Percentiles rank a stretch among this genome's conserved stretches.
Evolutionary conservation across 495 filamentous ascomycete species (phyloP).

Genomic region (Xylaria flabelliformis): DNA sequence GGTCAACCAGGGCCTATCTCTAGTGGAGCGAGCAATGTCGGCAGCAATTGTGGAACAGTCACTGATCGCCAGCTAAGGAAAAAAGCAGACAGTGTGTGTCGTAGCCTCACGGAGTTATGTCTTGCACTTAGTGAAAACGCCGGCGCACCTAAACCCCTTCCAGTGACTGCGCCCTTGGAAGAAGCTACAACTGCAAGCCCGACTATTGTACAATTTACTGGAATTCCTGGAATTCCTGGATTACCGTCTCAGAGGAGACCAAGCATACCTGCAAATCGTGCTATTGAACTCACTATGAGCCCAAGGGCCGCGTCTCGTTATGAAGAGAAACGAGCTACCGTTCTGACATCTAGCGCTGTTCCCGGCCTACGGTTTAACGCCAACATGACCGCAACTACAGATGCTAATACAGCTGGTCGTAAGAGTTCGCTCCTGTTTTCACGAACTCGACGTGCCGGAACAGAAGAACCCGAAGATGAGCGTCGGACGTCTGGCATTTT

Average conservation of each 20-base stretch:
- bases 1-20: slow-evolving; percentile 67
- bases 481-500: slow-evolving; percentile 51
- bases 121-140: slow-evolving; percentile 76
- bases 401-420: slow-evolving; percentile 40
- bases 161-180: slow-evolving; percentile 41
- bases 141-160: slow-evolving; percentile 42
- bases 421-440: slow-evolving; percentile 55
- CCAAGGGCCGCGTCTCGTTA: slow-evolving; percentile 71
- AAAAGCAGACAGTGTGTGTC: slow-evolving; percentile 91
- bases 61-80: slow-evolving; percentile 83
- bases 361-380: slow-evolving; percentile 47
- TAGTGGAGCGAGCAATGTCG: slow-evolving; percentile 66
- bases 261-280: slow-evolving; percentile 43
- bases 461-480: slow-evolving; percentile 55
- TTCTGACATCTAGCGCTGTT: slow-evolving; percentile 57
- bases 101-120: slow-evolving; percentile 90
- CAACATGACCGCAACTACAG: slow-evolving; percentile 39
- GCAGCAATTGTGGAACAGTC: slow-evolving; percentile 61
- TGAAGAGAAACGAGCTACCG: slow-evolving; percentile 72
- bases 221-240: slow-evolving; percentile 44
- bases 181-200: slow-evolving; percentile 42
- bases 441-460: slow-evolving; percentile 50
- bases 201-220: slow-evolving; percentile 43
- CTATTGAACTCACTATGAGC: slow-evolving; percentile 52
- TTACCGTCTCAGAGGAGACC: slow-evolving; percentile 44